Conservation (phyloP, 768 basidiomycete species). For the Hemileccinum rubropunctum region DNA sequence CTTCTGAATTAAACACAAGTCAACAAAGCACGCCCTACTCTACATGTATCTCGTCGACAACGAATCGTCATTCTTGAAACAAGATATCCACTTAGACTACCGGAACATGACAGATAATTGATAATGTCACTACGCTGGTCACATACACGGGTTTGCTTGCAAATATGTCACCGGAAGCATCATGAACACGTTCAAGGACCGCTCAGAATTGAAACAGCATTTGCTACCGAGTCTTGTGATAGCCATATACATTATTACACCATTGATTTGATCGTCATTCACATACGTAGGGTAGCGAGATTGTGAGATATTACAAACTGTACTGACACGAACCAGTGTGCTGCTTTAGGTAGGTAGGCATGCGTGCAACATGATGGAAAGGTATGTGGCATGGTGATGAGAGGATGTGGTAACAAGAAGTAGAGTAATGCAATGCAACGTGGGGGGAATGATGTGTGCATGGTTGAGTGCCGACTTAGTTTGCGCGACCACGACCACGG, state of each 20-base stretch:
- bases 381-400: conserved; percentile 18
- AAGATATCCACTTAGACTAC: conserved; percentile 14
- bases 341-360: conserved; percentile 22
- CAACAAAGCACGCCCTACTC: conserved; percentile 20
- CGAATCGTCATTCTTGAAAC: background rate
- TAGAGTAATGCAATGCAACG: conserved; percentile 19
- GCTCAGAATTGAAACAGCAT: background rate
- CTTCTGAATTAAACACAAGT: conserved; percentile 23
- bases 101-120: conserved; percentile 10
- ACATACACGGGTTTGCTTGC: background rate
- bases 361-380: conserved; percentile 19
- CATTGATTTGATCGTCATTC: conserved; percentile 20
- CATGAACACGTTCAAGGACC: conserved; percentile 4
- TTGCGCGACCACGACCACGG: conserved; percentile 26
- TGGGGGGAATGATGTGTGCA: conserved; percentile 7
- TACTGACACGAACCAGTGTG: conserved; percentile 12
- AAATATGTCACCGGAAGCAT: background rate
- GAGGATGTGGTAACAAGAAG: conserved; percentile 20
- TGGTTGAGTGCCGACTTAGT: conserved; percentile 14
- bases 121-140: background rate
- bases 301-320: conserved; percentile 12
- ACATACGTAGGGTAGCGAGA: conserved; percentile 9
- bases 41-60: too few relatives aligned
- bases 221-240: background rate
- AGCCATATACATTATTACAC: conserved; percentile 6